Evolutionary conservation across 2,329 filamentous ascomycete genomes (phyloP).

Genomic region (Chaetomium strumarium): DNA sequence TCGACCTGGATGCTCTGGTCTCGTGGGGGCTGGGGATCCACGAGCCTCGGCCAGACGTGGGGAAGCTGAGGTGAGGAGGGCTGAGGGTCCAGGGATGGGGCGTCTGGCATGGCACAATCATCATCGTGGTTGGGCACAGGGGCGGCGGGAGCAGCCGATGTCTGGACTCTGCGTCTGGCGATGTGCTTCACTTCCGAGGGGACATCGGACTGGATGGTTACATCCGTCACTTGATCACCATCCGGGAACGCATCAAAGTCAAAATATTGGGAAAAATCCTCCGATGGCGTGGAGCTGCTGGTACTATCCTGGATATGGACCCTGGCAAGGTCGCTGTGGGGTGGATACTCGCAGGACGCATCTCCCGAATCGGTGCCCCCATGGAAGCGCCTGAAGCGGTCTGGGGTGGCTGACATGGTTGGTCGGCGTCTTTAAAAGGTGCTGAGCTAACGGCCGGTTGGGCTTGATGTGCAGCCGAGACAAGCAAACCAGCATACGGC

Average conservation of each 20-base stretch:
- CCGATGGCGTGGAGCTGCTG: slow-evolving; percentile 11
- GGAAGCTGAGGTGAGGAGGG: slow-evolving; percentile 1
- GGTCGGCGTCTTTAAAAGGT: slow-evolving; percentile 9
- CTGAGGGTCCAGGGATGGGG: slow-evolving; percentile 6
- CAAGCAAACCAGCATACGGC: slow-evolving; percentile 13
- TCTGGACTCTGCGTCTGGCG: slow-evolving; percentile 1
- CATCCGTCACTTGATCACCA: slow-evolving; percentile 10
- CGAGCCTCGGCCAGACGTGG: slow-evolving; percentile 17
- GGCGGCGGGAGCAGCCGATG: slow-evolving; percentile 3
- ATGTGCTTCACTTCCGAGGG: slow-evolving; percentile 10
- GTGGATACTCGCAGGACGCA: slow-evolving; percentile 6
- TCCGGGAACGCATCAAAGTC: slow-evolving; percentile 12
- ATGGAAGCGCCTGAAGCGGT: slow-evolving; percentile 8
- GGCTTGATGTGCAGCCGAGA: slow-evolving; percentile 15
- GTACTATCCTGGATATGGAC: slow-evolving; percentile 10
- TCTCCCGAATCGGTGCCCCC: slow-evolving; percentile 1
- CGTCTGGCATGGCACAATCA: slow-evolving; percentile 18
- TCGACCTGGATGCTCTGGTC: slow-evolving; percentile 8
- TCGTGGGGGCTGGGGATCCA: slow-evolving; percentile 10
- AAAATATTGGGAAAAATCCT: slow-evolving; percentile 17
- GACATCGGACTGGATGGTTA: slow-evolving; percentile 15
- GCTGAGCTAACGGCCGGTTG: slow-evolving; percentile 9
- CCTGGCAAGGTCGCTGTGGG: slow-evolving; percentile 8
- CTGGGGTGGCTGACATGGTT: slow-evolving; percentile 16
- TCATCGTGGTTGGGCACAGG: slow-evolving; percentile 4